Base-by-base conservation (phyloP, 2,329 filamentous ascomycete genomes). In the Annulohypoxylon truncatum region DNA sequence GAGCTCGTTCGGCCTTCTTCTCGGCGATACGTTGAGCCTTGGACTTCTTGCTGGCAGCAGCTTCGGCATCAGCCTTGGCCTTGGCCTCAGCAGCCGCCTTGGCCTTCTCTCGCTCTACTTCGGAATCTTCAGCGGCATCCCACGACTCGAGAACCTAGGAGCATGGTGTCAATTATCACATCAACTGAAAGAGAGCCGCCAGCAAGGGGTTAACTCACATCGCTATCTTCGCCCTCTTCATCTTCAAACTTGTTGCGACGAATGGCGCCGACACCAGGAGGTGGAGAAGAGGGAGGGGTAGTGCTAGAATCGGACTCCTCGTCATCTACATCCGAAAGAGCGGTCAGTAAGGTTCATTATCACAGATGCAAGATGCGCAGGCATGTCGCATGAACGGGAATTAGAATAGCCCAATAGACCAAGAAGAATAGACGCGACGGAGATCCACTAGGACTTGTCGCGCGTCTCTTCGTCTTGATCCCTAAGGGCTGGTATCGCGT, bases 41-140 rank as follows among this genome's bases (percentile, higher is more conserved):
- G 78, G 89, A 87, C 84, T 98, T 98, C 85, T 97, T 96, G 76
- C 90, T 93, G 56, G 93, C 93, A 44, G 92, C 93, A 6, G 93
- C 93, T 75, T 93, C 92, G 46, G 92, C 94, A 0, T 94, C 93
- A 26, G 93, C 94, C 81, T 96, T 96, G 63, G 92, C 93, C 81
- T 97, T 96, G 56, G 89, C 91, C 77, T 93, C 94, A 4, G 87
- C 90, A 53, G 90, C 93, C 83, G 95, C 96, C 81, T 92, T 92
- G 26, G 88, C 92, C 85, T 98, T 99, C 81, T 97, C 94, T 75
- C 94, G 92, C 84, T 99, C 96, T 74, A 90, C 95, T 76, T 99
- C 96, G 67, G 94, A 97, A 82, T 99, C 96, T 77, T 98, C 96
- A 73, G 92, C 94, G 63, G 93, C 95, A 76, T 98, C 94, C 96